Evolutionary conservation across 495 filamentous ascomycete genomes (phyloP).

Genomic region (Pyronema domesticum): DNA sequence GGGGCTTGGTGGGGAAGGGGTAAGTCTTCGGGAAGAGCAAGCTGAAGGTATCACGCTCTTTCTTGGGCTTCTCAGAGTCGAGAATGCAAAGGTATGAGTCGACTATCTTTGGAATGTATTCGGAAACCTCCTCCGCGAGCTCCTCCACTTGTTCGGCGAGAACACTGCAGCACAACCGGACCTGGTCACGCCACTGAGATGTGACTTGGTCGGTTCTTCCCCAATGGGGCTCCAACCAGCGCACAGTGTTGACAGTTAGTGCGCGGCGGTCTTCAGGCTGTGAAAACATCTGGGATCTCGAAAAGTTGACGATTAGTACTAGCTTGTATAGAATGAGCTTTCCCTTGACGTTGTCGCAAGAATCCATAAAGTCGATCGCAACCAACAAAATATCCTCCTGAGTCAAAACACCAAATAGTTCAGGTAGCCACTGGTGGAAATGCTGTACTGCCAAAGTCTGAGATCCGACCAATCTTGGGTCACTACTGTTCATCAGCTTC

Average conservation of each 20-base stretch:
- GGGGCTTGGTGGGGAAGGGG: constrained; percentile 64
- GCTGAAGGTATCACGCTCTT: constrained; percentile 48
- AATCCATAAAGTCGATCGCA: constrained; percentile 82
- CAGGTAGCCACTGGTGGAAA: constrained; percentile 90
- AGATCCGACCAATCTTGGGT: constrained; percentile 73
- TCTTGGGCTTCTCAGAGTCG: constrained; percentile 24
- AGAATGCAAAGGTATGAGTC: constrained; percentile 71
- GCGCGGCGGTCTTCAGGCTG: constrained; percentile 52
- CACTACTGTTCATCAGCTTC: constrained; percentile 66
- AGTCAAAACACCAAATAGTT: constrained; percentile 56
- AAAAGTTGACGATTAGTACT: constrained; percentile 78
- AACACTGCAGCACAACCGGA: constrained; percentile 79
- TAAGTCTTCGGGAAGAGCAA: constrained; percentile 79
- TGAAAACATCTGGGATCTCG: constrained; percentile 59
- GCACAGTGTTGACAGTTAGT: constrained; percentile 61
- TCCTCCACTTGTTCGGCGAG: constrained; percentile 65
- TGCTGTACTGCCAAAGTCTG: constrained; percentile 93
- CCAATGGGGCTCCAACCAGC: constrained; percentile 93
- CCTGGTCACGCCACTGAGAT: constrained; percentile 80
- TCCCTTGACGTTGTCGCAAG: constrained; percentile 71
- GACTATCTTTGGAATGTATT: constrained; percentile 78
- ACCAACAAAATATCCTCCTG: constrained; percentile 78
- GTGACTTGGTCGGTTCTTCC: constrained; percentile 53
- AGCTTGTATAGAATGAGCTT: constrained; percentile 92
- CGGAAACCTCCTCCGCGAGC: constrained; percentile 61